phyloP scores from a whole-genome alignment of 768 basidiomycete species.

The Lentinula boryana region DNA sequence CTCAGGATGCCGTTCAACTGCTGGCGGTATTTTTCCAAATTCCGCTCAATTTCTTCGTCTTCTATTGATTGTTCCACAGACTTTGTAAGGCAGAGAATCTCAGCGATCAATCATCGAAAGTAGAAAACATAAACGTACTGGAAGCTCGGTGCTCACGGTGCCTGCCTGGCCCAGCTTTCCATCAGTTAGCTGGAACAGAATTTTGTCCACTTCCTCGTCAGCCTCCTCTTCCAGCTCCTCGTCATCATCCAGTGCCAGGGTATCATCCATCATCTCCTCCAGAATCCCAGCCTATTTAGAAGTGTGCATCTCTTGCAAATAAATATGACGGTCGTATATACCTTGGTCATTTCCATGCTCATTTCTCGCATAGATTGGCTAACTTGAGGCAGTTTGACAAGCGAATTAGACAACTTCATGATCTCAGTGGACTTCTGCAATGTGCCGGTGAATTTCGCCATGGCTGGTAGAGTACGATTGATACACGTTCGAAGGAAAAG shows the following conservation, averaged over 20 bases:
- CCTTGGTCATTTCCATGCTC: slow-evolving; percentile 99
- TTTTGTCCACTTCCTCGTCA: slow-evolving; percentile 95
- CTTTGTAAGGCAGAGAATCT: slow-evolving; percentile 26
- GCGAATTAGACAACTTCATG: slow-evolving; percentile 94
- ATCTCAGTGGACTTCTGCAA: slow-evolving; percentile 98
- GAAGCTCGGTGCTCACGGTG: slow-evolving; percentile 61
- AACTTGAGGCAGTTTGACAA: slow-evolving; percentile 89
- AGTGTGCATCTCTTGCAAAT: not conserved
- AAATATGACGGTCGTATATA: slow-evolving; percentile 19
- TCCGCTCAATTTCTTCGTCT: slow-evolving; percentile 80
- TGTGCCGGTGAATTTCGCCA: slow-evolving; percentile 96
- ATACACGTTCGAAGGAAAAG: not conserved
- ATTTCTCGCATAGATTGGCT: slow-evolving; percentile 93
- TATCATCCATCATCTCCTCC: slow-evolving; percentile 97
- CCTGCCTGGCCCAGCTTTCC: slow-evolving; percentile 92
- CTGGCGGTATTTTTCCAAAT: slow-evolving; percentile 86
- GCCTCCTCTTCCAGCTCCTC: slow-evolving; percentile 96
- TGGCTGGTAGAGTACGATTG: slow-evolving; percentile 45
- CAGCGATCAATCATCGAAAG: slow-evolving; percentile 4
- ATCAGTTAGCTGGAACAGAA: slow-evolving; percentile 90
- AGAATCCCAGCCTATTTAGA: slow-evolving; percentile 84
- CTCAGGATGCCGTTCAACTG: slow-evolving; percentile 86
- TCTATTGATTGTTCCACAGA: slow-evolving; percentile 54
- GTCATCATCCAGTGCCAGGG: slow-evolving; percentile 86
- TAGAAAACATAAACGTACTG: slow-evolving; percentile 44